phyloP scores from a whole-genome alignment of 495 filamentous ascomycete species.

The Xylaria palmicola region DNA sequence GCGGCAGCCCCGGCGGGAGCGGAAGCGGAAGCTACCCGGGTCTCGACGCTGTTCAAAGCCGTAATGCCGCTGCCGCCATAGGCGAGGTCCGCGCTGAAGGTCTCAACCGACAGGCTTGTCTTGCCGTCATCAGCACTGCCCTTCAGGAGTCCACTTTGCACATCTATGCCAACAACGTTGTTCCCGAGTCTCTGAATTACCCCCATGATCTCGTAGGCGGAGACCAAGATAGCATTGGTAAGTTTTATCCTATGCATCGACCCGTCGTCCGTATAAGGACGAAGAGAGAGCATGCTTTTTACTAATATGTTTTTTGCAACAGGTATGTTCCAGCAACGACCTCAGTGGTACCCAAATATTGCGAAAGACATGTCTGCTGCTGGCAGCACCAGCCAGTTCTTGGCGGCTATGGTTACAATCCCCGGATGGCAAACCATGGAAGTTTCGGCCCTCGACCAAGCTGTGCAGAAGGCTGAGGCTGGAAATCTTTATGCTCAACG shows the following conservation, averaged over 20 bases:
- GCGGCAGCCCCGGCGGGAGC: not conserved
- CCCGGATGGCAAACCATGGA: constrained; percentile 9
- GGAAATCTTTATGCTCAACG: constrained; percentile 12
- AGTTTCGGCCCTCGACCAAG: constrained; percentile 10
- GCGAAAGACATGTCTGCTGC: constrained; percentile 8
- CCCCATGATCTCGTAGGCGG: constrained; percentile 9
- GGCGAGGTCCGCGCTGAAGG: constrained; percentile 5
- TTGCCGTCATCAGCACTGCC: constrained; percentile 11
- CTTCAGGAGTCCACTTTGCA: constrained; percentile 11
- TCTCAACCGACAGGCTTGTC: constrained; percentile 12
- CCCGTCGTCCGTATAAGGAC: not conserved
- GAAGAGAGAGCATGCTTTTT: not conserved
- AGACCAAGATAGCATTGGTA: constrained; percentile 11
- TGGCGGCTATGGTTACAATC: constrained; percentile 7
- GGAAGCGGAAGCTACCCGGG: constrained; percentile 4
- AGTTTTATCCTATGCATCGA: constrained; percentile 5
- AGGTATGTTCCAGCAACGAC: constrained; percentile 9
- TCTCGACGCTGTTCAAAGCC: constrained; percentile 10
- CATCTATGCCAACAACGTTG: constrained; percentile 10
- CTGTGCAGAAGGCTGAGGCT: constrained; percentile 10
- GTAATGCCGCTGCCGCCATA: constrained; percentile 6
- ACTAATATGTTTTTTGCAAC: constrained; percentile 8
- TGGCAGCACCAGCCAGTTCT: constrained; percentile 8
- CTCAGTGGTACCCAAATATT: constrained; percentile 10
- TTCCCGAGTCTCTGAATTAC: constrained; percentile 12